Conservation (phyloP, 1,284 basidiomycete species). For the Heliocybe sulcata region DNA sequence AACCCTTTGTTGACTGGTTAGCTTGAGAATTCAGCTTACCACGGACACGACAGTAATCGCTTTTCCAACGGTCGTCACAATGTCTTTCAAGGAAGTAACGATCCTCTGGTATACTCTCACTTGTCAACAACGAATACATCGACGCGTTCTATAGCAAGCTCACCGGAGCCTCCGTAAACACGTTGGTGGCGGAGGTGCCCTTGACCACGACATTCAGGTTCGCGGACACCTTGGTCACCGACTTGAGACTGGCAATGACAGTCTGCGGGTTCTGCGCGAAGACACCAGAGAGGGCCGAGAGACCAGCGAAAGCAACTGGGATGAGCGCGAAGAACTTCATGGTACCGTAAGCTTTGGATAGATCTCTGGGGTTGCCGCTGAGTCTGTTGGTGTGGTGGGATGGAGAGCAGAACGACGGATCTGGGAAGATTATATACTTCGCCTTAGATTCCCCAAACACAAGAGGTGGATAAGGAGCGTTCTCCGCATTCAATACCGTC, state of each 20-base stretch:
- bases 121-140: not conserved
- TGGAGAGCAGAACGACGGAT: too few species aligned
- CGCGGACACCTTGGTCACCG: not conserved
- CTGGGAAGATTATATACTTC: too few species aligned
- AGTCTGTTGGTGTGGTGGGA: too few species aligned
- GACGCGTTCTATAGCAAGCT: not conserved
- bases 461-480: too few species aligned
- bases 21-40: too few species aligned
- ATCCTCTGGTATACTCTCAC: not conserved
- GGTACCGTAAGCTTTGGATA: not conserved
- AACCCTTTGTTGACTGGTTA: too few species aligned
- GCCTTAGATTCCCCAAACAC: too few species aligned
- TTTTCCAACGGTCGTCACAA: not conserved
- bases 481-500: too few species aligned
- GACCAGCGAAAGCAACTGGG: not conserved
- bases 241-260: not conserved
- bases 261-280: not conserved
- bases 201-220: not conserved
- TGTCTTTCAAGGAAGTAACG: not conserved
- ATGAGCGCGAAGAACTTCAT: slow-evolving; percentile 3
- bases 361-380: too few species aligned
- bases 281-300: not conserved
- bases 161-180: not conserved
- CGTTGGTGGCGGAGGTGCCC: not conserved
- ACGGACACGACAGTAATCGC: not conserved